Evolutionary conservation across 1,139 yeast genomes (phyloP), one percentile per base, ranked within the genome.

Genomic region (Kurtzmaniella quercitrusa): DNA sequence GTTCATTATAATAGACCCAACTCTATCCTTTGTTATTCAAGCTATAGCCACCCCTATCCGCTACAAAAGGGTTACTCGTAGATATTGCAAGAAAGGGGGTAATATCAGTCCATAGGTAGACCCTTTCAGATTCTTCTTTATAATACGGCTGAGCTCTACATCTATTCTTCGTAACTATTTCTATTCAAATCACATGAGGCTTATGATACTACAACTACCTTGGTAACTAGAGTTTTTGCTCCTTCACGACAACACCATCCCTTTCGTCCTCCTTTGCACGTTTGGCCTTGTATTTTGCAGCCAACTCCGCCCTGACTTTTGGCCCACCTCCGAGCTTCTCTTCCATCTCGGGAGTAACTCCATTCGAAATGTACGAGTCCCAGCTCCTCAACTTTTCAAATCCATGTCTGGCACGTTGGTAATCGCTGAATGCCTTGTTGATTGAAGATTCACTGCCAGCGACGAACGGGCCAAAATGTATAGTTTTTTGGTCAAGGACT

Each of bases 381-480:
- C 95, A 88, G 36, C 77, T 73, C 45, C 64, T 71, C 38, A 87
- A 77, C 40, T 79, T 76, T 58, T 83, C 93, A 58, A 89, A 89
- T 1, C 95, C 95, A 59, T 86, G 85, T 38, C 69, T 61, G 38
- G 80, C 85, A 44, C 66, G 62, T 59, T 83, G 88, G 60, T 84
- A 89, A 59, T 85, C 93, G 59, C 66, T 56, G 56, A 85, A 81
- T 0, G 89, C 94, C 57, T 84, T 68, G 52, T 77, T 73, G 49
- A 88, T 82, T 52, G 77, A 77, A 42, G 77, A 81, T 46, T 71
- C 69, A 16, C 83, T 67, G 9, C 83, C 78, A 48, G 87, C 93
- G 14, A 85, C 95, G 60, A 88, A 89, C 15, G 96, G 96, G 12
- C 97, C 97, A 58, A 89, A 86, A 60, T 90, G 96, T 34, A 87